Percentiles rank a stretch among this genome's conserved stretches.
These are phyloP conservation scores for Linanthus parryae DNA, from an alignment of 148 eudicot species.

Conservation along the genomic window DNA sequence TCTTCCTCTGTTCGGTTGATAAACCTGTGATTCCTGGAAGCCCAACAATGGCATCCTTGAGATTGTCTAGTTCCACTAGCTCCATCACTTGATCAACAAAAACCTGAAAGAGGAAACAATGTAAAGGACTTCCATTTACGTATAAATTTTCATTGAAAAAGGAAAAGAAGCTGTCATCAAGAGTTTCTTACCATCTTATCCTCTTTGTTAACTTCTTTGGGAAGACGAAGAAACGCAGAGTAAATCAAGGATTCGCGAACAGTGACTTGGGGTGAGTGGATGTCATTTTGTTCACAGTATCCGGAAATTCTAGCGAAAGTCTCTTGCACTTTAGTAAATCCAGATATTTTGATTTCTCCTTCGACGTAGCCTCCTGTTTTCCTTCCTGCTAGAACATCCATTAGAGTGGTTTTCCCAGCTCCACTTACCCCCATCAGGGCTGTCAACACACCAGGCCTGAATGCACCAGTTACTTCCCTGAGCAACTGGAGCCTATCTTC, in stretches of 20 bases:
- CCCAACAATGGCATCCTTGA: slow-evolving; percentile 44
- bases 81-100: slow-evolving; percentile 49
- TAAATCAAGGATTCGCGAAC: slow-evolving; percentile 39
- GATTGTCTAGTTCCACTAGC: slow-evolving; percentile 35
- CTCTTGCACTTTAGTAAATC: slow-evolving; percentile 43
- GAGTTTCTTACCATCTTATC: slow-evolving; percentile 30
- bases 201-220: slow-evolving; percentile 32
- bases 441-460: slow-evolving; percentile 44
- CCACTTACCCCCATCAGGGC: slow-evolving; percentile 54
- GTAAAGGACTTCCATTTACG: background rate
- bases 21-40: slow-evolving; percentile 40
- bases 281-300: slow-evolving; percentile 47
- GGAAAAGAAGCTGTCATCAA: background rate
- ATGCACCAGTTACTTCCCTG: slow-evolving; percentile 34
- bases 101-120: slow-evolving; percentile 15
- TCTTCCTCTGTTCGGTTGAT: slow-evolving; percentile 49
- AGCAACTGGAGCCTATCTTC: slow-evolving; percentile 38
- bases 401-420: slow-evolving; percentile 50
- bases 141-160: background rate
- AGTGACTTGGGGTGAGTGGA: slow-evolving; percentile 50
- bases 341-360: slow-evolving; percentile 41
- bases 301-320: slow-evolving; percentile 46
- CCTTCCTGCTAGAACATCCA: slow-evolving; percentile 50
- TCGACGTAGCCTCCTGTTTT: slow-evolving; percentile 47
- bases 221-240: slow-evolving; percentile 45